A percentile compares a stretch with the other conserved stretches of the same genome.
Conservation (phyloP, 345 rosid species). For the Reutealis trisperma region DNA sequence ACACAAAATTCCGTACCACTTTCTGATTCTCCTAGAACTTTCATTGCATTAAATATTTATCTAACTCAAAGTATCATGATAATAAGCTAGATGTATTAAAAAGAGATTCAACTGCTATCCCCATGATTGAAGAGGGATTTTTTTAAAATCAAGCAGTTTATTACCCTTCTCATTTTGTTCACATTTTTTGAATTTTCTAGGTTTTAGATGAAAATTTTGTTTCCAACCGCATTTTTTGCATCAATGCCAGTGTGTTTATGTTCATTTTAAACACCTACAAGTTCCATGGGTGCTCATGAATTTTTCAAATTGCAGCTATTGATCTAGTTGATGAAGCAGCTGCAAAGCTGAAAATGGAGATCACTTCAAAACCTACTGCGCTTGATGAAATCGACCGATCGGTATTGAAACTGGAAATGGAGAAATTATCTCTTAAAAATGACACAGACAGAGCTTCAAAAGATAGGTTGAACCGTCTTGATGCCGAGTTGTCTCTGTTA, state of each 20-base stretch:
- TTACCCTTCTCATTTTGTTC: neutral
- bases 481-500: slow-evolving; percentile 65
- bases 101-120: neutral
- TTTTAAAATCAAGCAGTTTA: neutral
- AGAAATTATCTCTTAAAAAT: slow-evolving; percentile 87
- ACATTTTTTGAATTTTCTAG: neutral
- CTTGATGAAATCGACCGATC: slow-evolving; percentile 96
- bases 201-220: neutral
- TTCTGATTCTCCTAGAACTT: neutral
- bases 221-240: neutral
- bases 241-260: neutral
- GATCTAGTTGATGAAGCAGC: slow-evolving; percentile 99
- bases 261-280: neutral
- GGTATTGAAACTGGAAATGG: slow-evolving; percentile 95
- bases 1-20: neutral
- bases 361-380: slow-evolving; percentile 96
- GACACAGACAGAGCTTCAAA: slow-evolving; percentile 93
- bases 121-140: neutral
- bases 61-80: neutral
- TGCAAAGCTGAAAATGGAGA: slow-evolving; percentile 98
- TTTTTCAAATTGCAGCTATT: slow-evolving; percentile 64
- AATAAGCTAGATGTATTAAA: neutral
- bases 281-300: slow-evolving; percentile 10
- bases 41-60: neutral
- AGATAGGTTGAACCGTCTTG: slow-evolving; percentile 86